A percentile compares a stretch with the other conserved stretches of the same genome.
These are phyloP conservation scores for Alloteropsis angusta DNA, from an alignment of 202 grass and related monocot genomes.

Conservation along the genomic window DNA sequence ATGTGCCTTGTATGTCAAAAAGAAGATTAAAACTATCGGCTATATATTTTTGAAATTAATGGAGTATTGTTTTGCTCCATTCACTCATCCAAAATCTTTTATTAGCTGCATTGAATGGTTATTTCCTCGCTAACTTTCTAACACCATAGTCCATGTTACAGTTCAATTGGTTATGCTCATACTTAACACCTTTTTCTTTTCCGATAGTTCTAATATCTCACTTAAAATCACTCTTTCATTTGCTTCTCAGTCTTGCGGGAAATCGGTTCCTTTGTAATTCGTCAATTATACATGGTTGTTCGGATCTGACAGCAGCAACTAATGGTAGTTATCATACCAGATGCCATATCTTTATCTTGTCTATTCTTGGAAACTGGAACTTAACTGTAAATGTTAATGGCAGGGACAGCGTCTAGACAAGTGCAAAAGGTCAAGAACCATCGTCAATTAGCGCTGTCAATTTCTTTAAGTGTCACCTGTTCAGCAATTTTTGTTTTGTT, in stretches of 20 bases:
- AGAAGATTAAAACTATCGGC: background rate
- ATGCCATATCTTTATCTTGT: slow-evolving; percentile 14
- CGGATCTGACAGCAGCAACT: slow-evolving; percentile 31
- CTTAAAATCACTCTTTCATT: slow-evolving; percentile 3
- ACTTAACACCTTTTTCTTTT: background rate
- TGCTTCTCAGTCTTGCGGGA: slow-evolving; percentile 64
- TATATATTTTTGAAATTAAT: background rate
- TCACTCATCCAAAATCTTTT: background rate
- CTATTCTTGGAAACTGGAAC: slow-evolving; percentile 12
- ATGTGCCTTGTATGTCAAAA: background rate
- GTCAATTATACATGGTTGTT: slow-evolving; percentile 68
- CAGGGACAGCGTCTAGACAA: slow-evolving; percentile 41
- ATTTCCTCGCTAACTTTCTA: background rate
- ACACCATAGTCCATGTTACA: background rate
- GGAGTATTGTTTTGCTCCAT: slow-evolving; percentile 1
- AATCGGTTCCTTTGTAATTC: slow-evolving; percentile 89
- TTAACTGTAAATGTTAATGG: slow-evolving; percentile 26
- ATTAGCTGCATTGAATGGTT: background rate
- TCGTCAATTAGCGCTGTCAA: slow-evolving; percentile 64
- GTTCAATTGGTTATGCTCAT: background rate
- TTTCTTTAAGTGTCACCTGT: slow-evolving; percentile 70
- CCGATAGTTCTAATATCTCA: background rate
- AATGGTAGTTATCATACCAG: slow-evolving; percentile 51
- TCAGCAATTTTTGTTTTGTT: slow-evolving; percentile 48
- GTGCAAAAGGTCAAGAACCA: slow-evolving; percentile 41